Base-by-base conservation (phyloP, 192 early-diverging fungal species). In the Mortierella claussenii region DNA sequence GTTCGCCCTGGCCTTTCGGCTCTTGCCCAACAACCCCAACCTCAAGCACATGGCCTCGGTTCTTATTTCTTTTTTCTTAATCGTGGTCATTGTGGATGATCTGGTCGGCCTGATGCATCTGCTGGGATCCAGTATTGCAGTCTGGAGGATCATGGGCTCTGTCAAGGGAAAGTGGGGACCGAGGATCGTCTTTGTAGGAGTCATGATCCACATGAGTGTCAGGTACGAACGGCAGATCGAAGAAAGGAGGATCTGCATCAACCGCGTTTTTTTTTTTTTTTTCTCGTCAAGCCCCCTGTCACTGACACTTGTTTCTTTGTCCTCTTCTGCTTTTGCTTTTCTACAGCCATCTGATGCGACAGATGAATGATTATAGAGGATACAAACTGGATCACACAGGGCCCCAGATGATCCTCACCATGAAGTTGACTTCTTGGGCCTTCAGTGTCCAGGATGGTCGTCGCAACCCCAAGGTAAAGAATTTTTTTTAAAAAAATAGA, bases 351-450 rank as follows among this genome's bases (percentile, higher is more conserved):
- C 54, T 88, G 15, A 63, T 63, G 33, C 81, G 87, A 33, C 85
- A 87, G 45, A 36, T 69, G 23, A 63, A 80, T 33, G 69, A 82
- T 51, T 65, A 75, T 12, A 70, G 78, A 13, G 78, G 84, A 55
- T 86, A 85, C 17, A 74, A 79, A 21, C 85, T 94, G 69, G 96
- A 99, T 81, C 84, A 92, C 56, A 94, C 97, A 11, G 93, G 94
- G 13, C 93, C 95, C 2, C 92, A 96, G 79, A 99, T 99, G 97
- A 87, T 97, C 24, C 80, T 96, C 50, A 90, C 95, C n/a, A 96
- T 97, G 60, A 97, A 97, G 67, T 70, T 95, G 42, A 93, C 95
- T 20, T 89, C 90, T 11, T 94, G 93, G 82, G 95, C 94, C 0
- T 98, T 92, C 80, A 89, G 87, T 49, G 86, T 94, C 12, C 82